Evolutionary conservation across 2,329 filamentous ascomycete genomes (phyloP).

Genomic region (Ophiocordyceps camponoti-floridani): DNA sequence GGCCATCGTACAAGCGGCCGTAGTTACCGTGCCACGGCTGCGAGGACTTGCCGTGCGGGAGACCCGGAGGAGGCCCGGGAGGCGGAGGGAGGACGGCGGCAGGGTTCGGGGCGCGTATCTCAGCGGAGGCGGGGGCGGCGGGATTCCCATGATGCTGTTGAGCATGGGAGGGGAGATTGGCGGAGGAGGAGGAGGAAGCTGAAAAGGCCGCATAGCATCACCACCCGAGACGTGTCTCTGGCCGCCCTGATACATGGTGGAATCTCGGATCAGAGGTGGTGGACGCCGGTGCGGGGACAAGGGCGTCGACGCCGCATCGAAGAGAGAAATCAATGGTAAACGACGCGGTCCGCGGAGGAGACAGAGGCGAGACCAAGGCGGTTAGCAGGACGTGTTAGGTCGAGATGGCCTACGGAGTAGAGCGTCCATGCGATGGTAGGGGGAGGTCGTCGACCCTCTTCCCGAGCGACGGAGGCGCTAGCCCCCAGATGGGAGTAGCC

Average conservation of each 20-base stretch:
- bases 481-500: too few relatives aligned
- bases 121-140: constrained; percentile 35
- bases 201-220: constrained; percentile 33
- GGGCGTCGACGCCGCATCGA: not conserved
- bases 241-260: constrained; percentile 34
- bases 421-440: too few relatives aligned
- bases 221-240: constrained; percentile 28
- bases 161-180: constrained; percentile 34
- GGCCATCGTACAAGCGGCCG: constrained; percentile 31
- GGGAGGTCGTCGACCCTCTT: too few relatives aligned
- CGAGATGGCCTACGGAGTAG: not conserved
- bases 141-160: constrained; percentile 29
- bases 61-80: constrained; percentile 33
- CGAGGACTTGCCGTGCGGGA: constrained; percentile 20
- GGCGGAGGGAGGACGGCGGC: constrained; percentile 32
- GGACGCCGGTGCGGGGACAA: not conserved
- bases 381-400: not conserved
- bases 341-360: too few relatives aligned
- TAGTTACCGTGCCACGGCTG: constrained; percentile 33
- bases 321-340: too few relatives aligned
- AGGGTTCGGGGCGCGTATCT: constrained; percentile 27
- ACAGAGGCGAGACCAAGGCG: too few relatives aligned
- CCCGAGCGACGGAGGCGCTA: too few relatives aligned
- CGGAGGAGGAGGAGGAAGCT: constrained; percentile 37
- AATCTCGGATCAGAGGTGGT: not conserved